Base-by-base conservation (phyloP, 805 yeast genomes). In the Ogataea wickerhamii region DNA sequence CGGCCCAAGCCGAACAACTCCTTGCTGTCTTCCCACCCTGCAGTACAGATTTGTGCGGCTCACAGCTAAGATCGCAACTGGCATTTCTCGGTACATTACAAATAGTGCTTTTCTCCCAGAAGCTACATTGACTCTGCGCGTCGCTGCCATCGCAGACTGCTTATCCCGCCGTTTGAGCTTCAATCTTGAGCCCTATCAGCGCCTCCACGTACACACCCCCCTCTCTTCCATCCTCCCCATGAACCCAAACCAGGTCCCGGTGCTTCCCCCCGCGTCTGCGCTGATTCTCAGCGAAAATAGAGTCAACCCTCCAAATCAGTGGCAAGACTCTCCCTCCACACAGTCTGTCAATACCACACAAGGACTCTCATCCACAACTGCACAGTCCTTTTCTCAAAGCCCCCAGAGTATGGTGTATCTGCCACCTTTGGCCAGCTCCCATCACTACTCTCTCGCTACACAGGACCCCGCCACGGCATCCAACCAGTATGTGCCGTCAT, bases 251-350 rank as follows among this genome's bases (percentile, higher is more conserved):
- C 40, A 37, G 13, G 19, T 37, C 7, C 48, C 49, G 4, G 37
- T 44, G 22, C 42, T 49, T 2, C 50, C 53, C 10, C 53, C 53
- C 11, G 42, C 49, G 12, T 42, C 48, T 5, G 38, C 48, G 14
- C 38, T 41, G 32, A 45, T 43, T 17, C 32, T 41, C 11, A 40
- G 29, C 24, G 48, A 42, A 22, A 44, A 43, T 18, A 38, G 44
- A 18, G 40, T 43, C 21, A 44, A 43, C 22, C 41, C 33, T 5
- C 13, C 40, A 3, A 13, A 29, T 6, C 21, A 14, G 17, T 13
- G 24, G 11, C 30, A 18, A 18, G 26, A 25, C 18, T 8, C 22
- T 12, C 28, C 13, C 5, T 14, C 27, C 12, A 6, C 33, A 3
- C 36, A 35, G 5, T 28, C 21, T 17, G 6, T 10, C 11, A 10